A percentile compares a stretch with the other conserved stretches of the same genome.
Conservation (phyloP, 1,139 yeast species). For the Candida neerlandica region DNA sequence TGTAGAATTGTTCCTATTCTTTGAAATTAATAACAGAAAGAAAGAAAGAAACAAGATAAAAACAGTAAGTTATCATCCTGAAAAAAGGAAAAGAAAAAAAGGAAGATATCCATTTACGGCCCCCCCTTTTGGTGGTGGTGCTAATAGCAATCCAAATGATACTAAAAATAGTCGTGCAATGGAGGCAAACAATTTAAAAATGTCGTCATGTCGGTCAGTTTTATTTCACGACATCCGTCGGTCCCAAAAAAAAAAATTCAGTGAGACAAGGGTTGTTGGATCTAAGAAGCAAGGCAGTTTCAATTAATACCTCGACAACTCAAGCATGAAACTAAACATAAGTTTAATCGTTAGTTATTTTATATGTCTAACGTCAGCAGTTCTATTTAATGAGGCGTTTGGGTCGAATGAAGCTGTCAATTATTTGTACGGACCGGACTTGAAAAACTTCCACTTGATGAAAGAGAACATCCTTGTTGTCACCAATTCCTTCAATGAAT, state of each 20-base stretch:
- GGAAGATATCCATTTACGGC: too few relatives aligned
- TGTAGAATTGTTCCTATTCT: background rate
- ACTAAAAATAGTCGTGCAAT: too few relatives aligned
- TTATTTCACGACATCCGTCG: too few relatives aligned
- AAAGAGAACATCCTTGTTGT: constrained; percentile 23
- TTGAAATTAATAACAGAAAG: background rate
- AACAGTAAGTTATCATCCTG: background rate
- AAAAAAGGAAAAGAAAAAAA: too few relatives aligned
- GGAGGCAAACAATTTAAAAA: too few relatives aligned
- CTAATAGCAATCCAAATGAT: too few relatives aligned
- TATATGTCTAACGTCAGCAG: constrained; percentile 14
- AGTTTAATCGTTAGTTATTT: constrained; percentile 7
- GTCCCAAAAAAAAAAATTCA: too few relatives aligned
- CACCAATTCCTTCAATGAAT: constrained; percentile 25
- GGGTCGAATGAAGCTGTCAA: constrained; percentile 33
- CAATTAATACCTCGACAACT: background rate
- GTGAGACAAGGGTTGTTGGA: background rate
- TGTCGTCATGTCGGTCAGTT: too few relatives aligned
- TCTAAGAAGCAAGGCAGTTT: too few relatives aligned
- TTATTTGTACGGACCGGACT: constrained; percentile 21
- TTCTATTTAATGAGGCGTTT: constrained; percentile 41
- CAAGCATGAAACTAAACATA: constrained; percentile 3
- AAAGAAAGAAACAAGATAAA: background rate
- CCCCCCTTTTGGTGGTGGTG: too few relatives aligned
- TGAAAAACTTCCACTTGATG: constrained; percentile 15